A percentile compares a stretch with the other conserved stretches of the same genome.
Evolutionary conservation across 805 yeast species (phyloP).

Genomic region (Candida yuanshanica): DNA sequence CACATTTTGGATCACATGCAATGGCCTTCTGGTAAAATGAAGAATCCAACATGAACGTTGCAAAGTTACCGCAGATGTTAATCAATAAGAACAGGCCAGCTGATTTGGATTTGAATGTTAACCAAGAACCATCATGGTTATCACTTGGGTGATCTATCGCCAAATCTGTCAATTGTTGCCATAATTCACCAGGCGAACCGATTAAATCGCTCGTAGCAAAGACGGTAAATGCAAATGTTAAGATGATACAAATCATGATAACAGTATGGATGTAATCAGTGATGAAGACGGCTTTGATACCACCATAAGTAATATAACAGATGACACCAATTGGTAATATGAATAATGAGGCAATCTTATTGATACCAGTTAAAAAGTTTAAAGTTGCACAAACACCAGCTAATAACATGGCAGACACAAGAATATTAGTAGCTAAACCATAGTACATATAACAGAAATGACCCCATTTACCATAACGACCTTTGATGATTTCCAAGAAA

Average conservation of each 20-base stretch:
- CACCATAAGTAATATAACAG: slow-evolving; percentile 72
- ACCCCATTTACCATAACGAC: slow-evolving; percentile 72
- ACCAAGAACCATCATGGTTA: slow-evolving; percentile 79
- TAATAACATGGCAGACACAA: slow-evolving; percentile 88
- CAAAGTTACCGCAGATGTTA: slow-evolving; percentile 84
- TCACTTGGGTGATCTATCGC: slow-evolving; percentile 58
- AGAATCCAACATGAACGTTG: slow-evolving; percentile 81
- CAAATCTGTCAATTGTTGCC: slow-evolving; percentile 61
- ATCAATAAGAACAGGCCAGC: slow-evolving; percentile 91
- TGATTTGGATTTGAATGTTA: slow-evolving; percentile 79
- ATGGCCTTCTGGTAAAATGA: slow-evolving; percentile 90
- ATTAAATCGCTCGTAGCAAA: slow-evolving; percentile 63
- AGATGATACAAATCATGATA: slow-evolving; percentile 67
- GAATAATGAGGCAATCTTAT: slow-evolving; percentile 76
- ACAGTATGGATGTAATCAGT: slow-evolving; percentile 82
- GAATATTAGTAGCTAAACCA: slow-evolving; percentile 81
- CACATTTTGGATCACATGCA: slow-evolving; percentile 77
- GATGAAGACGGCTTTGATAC: slow-evolving; percentile 74
- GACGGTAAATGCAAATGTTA: slow-evolving; percentile 76
- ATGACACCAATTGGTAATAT: slow-evolving; percentile 78
- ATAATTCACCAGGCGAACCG: slow-evolving; percentile 81
- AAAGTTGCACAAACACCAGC: slow-evolving; percentile 90
- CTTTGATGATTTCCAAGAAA: slow-evolving; percentile 76
- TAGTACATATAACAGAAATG: slow-evolving; percentile 70
- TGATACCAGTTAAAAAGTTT: slow-evolving; percentile 74